Base-by-base conservation (phyloP, 495 filamentous ascomycete genomes). In the Penicillium argentinense region DNA sequence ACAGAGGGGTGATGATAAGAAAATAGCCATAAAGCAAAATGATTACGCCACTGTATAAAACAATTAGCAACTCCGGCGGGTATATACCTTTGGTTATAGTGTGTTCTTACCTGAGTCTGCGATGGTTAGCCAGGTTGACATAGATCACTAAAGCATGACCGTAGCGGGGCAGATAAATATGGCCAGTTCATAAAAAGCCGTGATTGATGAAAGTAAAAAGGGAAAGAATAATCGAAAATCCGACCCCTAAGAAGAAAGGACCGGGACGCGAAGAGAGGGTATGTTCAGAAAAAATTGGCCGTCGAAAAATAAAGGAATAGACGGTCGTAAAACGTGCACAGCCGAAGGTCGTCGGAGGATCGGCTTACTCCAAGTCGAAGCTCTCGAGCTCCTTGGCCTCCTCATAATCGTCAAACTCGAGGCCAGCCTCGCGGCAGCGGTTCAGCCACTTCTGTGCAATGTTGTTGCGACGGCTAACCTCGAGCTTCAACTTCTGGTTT, bases 401-500 rank as follows among this genome's bases (percentile, higher is more conserved):
- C 9, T 75, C 71, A 37, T 69, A 76, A 47, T 76, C 73, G 23
- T 75, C 69, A 42, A 72, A 76, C 26, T 77, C 71, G 22, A 93
- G 74, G 28, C 88, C 89, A 2, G 87, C 87, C 43, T 80, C 83
- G 55, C 87, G 79, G 59, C 87, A 89, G 13, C 85, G 80, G 46
- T 85, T 83, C 69, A 95, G 89, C 88, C 89, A 97, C 48, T 84
- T 86, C n/a, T 60, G 38, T 9, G 69, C 71, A 39, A 74, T 62
- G 9, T 67, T 56, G 23, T 69, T 71, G 47, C 70, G 71, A 5
- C 71, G 69, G 60, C 88, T 85, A 21, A 83, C 73, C 62, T 96
- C 91, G 21, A 74, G 69, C 73, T 97, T 96, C 48, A 96, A 72
- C 64, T 96, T 95, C 45, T 96, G 88, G 62, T 92, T 93, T 45